Evolutionary conservation across 352 stramenopile genomes (phyloP).

Genomic region (Aphanomyces euteiches): DNA sequence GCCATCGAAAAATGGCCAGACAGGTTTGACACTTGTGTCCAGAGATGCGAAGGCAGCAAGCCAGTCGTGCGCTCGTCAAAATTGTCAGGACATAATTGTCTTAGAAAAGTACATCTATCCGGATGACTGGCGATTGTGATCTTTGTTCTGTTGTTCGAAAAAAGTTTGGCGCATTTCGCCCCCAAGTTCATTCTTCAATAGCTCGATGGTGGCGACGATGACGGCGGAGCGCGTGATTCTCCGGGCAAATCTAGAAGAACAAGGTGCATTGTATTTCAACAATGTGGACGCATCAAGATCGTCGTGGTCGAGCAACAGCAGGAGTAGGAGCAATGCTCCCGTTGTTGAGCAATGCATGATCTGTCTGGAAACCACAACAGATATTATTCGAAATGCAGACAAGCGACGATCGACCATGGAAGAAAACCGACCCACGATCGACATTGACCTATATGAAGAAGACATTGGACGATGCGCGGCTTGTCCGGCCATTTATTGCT

Average conservation of each 20-base stretch:
- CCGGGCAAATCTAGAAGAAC: too few species aligned
- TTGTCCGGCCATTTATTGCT: constrained; percentile 13
- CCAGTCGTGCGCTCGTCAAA: too few species aligned
- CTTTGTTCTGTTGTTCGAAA: constrained; percentile 22
- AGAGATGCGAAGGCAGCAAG: too few species aligned
- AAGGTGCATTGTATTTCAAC: neutral
- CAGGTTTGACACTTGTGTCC: too few species aligned
- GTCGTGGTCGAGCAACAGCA: neutral
- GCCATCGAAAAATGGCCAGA: too few species aligned
- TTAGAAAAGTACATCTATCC: constrained; percentile 9
- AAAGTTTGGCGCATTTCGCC: neutral
- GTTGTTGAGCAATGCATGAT: constrained; percentile 14
- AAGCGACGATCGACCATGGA: constrained; percentile 9
- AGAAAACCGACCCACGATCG: constrained; percentile 12
- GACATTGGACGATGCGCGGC: constrained; percentile 15
- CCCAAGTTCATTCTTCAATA: neutral
- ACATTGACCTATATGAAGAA: constrained; percentile 22
- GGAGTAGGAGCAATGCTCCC: too few species aligned
- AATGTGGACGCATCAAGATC: neutral
- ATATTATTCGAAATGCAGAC: constrained; percentile 12
- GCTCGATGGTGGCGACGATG: too few species aligned
- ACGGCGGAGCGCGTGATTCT: too few species aligned
- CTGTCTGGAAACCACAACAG: constrained; percentile 11
- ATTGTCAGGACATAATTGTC: neutral
- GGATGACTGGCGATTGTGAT: constrained; percentile 1